Evolutionary conservation across 2,329 filamentous ascomycete genomes (phyloP).

Genomic region (Claviceps monticola): DNA sequence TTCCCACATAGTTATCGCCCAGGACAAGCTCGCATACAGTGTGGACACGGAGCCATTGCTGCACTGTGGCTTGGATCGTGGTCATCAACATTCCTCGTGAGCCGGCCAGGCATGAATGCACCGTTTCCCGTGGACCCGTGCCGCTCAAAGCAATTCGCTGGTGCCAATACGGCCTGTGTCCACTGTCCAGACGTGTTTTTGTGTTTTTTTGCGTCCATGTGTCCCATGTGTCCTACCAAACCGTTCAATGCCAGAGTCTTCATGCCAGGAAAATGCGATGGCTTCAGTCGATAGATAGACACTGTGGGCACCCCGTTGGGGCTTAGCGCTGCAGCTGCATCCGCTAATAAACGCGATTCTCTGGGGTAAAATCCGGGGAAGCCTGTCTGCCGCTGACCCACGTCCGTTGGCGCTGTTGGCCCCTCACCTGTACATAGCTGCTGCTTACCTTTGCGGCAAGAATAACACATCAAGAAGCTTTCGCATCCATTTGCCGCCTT

Average conservation of each 20-base stretch:
- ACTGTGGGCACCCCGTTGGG: neutral
- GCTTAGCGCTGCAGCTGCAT: constrained; percentile 5
- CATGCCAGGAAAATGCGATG: neutral
- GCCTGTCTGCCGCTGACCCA: constrained; percentile 11
- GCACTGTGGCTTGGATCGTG: neutral
- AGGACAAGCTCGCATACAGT: neutral
- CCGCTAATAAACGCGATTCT: constrained; percentile 7
- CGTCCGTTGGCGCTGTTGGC: neutral
- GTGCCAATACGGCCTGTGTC: no score
- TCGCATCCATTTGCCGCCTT: neutral
- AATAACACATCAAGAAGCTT: neutral
- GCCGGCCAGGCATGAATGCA: neutral
- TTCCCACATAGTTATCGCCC: neutral
- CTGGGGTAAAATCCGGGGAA: constrained; percentile 15
- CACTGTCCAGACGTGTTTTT: no score
- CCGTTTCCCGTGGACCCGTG: neutral
- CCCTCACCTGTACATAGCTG: no score
- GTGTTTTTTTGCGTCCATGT: no score
- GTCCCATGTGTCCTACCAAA: no score
- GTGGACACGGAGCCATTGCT: neutral
- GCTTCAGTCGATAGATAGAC: neutral
- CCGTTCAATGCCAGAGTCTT: no score
- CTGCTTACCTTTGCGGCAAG: no score
- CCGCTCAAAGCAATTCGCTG: neutral
- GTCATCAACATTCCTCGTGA: neutral